These are phyloP conservation scores for Vickermania ingenoplastis DNA, from an alignment of 208 protist species.

Conservation along the genomic window DNA sequence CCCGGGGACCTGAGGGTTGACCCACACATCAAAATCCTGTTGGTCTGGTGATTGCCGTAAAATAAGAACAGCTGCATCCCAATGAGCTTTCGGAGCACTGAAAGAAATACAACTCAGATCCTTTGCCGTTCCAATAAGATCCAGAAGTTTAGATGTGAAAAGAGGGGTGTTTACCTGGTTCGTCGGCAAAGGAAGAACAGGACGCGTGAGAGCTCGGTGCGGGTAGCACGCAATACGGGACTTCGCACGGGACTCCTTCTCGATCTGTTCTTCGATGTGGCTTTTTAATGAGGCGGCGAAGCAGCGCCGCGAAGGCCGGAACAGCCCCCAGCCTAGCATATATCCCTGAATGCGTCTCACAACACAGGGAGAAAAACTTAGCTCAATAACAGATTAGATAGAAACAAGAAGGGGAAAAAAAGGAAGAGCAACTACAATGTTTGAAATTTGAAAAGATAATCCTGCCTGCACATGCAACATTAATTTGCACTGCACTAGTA, in stretches of 20 bases:
- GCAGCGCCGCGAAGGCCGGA: neutral
- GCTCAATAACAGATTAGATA: neutral
- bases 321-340: too few relatives aligned
- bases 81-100: constrained; percentile 74
- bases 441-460: too few relatives aligned
- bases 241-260: constrained; percentile 48
- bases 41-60: constrained; percentile 58
- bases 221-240: constrained; percentile 64
- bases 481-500: neutral
- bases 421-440: neutral
- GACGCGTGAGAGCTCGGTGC: constrained; percentile 66
- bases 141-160: constrained; percentile 50
- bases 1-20: constrained; percentile 67
- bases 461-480: neutral
- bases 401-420: neutral
- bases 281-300: constrained; percentile 31
- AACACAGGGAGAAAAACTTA: neutral
- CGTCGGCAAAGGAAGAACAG: constrained; percentile 29
- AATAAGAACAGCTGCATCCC: constrained; percentile 74
- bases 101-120: constrained; percentile 75
- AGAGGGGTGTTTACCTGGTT: constrained; percentile 20
- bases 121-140: constrained; percentile 39
- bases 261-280: constrained; percentile 35
- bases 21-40: constrained; percentile 75
- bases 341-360: neutral